Evolutionary conservation across 805 yeast species (phyloP).

Genomic region (Pichia insulana): DNA sequence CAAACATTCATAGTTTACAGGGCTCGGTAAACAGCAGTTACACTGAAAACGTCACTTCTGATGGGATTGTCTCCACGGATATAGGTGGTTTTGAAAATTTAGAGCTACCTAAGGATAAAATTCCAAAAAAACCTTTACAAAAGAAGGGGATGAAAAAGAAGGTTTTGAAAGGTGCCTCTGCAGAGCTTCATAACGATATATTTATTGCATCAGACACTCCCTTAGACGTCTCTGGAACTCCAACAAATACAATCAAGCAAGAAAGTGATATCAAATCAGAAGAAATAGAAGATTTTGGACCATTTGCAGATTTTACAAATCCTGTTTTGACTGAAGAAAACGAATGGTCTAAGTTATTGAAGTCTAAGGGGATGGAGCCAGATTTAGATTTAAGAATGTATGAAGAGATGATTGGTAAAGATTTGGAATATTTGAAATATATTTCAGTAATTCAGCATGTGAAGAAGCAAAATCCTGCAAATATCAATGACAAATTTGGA

Average conservation of each 20-base stretch:
- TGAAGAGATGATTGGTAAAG: slow-evolving; percentile 46
- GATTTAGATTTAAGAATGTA: slow-evolving; percentile 31
- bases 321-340: slow-evolving; percentile 1
- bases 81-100: background rate
- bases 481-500: slow-evolving; percentile 24
- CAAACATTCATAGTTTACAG: too few relatives aligned
- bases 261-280: background rate
- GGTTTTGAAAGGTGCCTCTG: slow-evolving; percentile 1
- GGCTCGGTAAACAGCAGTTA: too few relatives aligned
- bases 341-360: slow-evolving; percentile 11
- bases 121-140: slow-evolving; percentile 6
- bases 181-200: too few relatives aligned
- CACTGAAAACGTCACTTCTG: too few relatives aligned
- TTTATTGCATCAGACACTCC: too few relatives aligned
- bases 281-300: slow-evolving; percentile 25
- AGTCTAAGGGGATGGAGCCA: background rate
- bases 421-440: slow-evolving; percentile 20
- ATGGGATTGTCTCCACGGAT: too few relatives aligned
- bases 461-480: slow-evolving; percentile 19
- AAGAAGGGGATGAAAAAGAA: slow-evolving; percentile 10
- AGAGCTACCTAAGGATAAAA: slow-evolving; percentile 5
- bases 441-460: background rate
- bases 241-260: background rate
- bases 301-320: slow-evolving; percentile 28
- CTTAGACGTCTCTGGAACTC: too few relatives aligned